Evolutionary conservation across 768 basidiomycete genomes (phyloP).

Genomic region (Dioszegia hungarica): DNA sequence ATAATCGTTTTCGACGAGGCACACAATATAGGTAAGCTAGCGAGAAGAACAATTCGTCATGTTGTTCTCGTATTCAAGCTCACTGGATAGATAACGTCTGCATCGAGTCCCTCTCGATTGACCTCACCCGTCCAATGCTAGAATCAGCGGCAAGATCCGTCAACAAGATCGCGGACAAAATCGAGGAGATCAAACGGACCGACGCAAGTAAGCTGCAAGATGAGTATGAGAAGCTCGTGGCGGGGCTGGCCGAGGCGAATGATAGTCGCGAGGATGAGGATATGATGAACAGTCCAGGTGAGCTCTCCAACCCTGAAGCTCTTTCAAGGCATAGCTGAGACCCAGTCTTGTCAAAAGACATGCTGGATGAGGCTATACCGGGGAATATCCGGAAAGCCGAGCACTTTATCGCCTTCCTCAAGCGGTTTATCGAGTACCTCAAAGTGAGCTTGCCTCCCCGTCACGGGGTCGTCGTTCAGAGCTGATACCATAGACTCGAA

Average conservation of each 20-base stretch:
- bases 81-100: conserved; percentile 79
- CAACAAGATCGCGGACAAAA: conserved; percentile 75
- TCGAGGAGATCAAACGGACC: conserved; percentile 91
- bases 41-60: too few relatives aligned
- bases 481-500: conserved; percentile 66
- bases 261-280: conserved; percentile 62
- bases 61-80: too few relatives aligned
- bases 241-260: conserved; percentile 76
- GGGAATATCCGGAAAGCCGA: conserved; percentile 98
- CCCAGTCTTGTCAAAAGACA: conserved; percentile 69
- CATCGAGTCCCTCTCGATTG: conserved; percentile 95
- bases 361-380: conserved; percentile 89
- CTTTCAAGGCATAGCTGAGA: conserved; percentile 43
- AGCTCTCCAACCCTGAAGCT: conserved; percentile 45
- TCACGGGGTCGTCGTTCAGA: neutral
- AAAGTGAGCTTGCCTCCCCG: conserved; percentile 62
- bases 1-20: conserved; percentile 99
- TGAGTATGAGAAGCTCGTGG: conserved; percentile 91
- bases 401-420: conserved; percentile 96
- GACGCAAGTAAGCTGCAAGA: conserved; percentile 93
- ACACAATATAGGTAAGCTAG: conserved; percentile 82
- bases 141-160: conserved; percentile 90
- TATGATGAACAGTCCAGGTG: conserved; percentile 85
- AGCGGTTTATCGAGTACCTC: conserved; percentile 96
- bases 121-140: conserved; percentile 93